These are phyloP conservation scores for Baorangia bicolor DNA, from an alignment of 768 basidiomycete species.

Conservation along the genomic window DNA sequence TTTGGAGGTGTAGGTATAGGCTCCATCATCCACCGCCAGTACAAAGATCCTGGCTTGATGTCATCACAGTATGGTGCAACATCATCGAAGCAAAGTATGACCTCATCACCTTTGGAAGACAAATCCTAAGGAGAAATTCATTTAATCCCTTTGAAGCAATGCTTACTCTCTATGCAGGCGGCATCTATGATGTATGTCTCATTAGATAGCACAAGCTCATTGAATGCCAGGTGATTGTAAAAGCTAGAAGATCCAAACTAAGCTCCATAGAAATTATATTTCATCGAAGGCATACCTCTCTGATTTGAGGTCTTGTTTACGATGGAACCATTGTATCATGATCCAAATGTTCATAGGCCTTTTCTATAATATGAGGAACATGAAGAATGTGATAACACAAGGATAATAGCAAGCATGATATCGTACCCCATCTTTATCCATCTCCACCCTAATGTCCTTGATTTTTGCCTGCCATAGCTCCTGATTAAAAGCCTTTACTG, in stretches of 20 bases:
- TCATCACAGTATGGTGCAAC: not conserved
- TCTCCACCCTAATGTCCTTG: not conserved
- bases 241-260: too few species aligned
- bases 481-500: not conserved
- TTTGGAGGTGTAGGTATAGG: too few species aligned
- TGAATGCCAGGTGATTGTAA: not conserved
- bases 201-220: not conserved
- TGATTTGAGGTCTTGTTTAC: not conserved
- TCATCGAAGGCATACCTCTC: not conserved
- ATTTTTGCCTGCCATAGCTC: not conserved
- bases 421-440: not conserved
- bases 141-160: not conserved
- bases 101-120: not conserved
- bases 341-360: not conserved
- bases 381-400: too few species aligned
- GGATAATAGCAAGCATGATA: not conserved
- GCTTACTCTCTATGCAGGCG: not conserved
- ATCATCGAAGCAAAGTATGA: not conserved
- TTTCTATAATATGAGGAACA: too few species aligned
- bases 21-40: too few species aligned
- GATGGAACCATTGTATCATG: slow-evolving; percentile 1
- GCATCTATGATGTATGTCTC: not conserved
- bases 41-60: not conserved
- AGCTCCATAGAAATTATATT: too few species aligned
- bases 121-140: too few species aligned